phyloP scores from a whole-genome alignment of 2,329 filamentous ascomycete genomes.

The Colletotrichum sansevieriae region DNA sequence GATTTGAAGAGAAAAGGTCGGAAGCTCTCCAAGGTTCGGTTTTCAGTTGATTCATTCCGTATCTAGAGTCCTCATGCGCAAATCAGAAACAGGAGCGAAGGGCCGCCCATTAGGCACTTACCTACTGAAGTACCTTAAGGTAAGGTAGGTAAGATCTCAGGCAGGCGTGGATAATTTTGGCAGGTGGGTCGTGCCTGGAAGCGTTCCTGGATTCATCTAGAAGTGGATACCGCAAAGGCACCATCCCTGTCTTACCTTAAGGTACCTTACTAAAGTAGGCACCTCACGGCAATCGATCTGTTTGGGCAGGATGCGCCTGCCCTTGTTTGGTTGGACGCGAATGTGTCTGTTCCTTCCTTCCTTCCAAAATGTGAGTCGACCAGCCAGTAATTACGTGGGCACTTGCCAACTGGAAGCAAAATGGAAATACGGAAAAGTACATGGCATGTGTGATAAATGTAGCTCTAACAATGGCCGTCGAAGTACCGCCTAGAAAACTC shows the following conservation, averaged over 20 bases:
- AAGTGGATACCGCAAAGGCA: neutral
- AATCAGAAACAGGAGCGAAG: neutral
- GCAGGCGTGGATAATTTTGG: slow-evolving; percentile 15
- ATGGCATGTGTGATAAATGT: neutral
- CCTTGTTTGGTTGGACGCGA: slow-evolving; percentile 24
- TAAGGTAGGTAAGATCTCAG: neutral
- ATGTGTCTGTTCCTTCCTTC: slow-evolving; percentile 17
- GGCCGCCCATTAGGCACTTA: neutral
- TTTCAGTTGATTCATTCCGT: neutral
- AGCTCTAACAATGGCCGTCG: neutral
- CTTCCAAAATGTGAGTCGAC: neutral
- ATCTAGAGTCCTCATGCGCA: neutral
- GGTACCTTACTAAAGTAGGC: too few relatives aligned
- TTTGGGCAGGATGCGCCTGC: slow-evolving; percentile 26
- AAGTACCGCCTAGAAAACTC: neutral
- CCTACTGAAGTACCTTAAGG: neutral
- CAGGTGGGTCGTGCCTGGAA: slow-evolving; percentile 15
- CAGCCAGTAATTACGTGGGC: too few relatives aligned
- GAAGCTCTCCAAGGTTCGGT: neutral
- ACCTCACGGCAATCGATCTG: slow-evolving; percentile 9
- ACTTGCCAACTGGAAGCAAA: neutral
- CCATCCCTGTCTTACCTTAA: too few relatives aligned
- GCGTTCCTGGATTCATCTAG: slow-evolving; percentile 36
- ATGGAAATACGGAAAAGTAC: neutral
- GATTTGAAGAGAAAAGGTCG: neutral